Evolutionary conservation across 2,329 filamentous ascomycete species (phyloP), one percentile per base, ranked within the genome.

Genomic region (Capronia coronata): DNA sequence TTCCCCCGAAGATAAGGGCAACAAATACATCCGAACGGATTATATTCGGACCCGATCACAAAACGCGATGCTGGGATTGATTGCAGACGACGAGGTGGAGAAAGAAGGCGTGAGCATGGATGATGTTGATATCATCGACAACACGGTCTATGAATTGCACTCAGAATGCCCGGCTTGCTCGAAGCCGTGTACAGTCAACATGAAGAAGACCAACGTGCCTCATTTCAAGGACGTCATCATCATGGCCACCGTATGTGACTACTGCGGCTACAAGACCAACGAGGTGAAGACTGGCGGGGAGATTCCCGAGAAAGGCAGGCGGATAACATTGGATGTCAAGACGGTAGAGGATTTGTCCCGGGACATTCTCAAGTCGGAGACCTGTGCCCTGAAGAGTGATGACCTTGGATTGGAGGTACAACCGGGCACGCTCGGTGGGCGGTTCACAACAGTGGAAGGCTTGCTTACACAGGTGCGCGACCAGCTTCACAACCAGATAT

Each of bases 121-220:
- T 2, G 79, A 84, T 37, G 84, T 87, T 23, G 85, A 94, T n/a
- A 93, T 97, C 61, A 77, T 93, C 41, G 87, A 94, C 57, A 86
- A 94, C 66, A 85, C 95, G 67, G 86, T 96, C 22, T 97, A 97
- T 73, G 83, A 82, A 51, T 93, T 98, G 71, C 91, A 91, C 2
- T 84, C 90, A 5, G 86, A 82, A 50, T 98, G 93, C 68, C 93
- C 93, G 0, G 91, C 87, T 54, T 98, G 93, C 74, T 83, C 83
- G 63, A 86, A 86, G 68, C 73, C 81, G 3, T 96, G 90, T 70
- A 82, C 82, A 2, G 94, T 94, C 8, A 90, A 95, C 69, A 96
- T 96, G 88, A 95, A 96, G 75, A 94, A 95, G 84, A 88, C 97
- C 49, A 88, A 94, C 63, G 96, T 98, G 55, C 93, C 93, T 1